Evolutionary conservation across 768 basidiomycete genomes (phyloP), one percentile per base, ranked within the genome.

Genomic region (Rhizopogon sp.): DNA sequence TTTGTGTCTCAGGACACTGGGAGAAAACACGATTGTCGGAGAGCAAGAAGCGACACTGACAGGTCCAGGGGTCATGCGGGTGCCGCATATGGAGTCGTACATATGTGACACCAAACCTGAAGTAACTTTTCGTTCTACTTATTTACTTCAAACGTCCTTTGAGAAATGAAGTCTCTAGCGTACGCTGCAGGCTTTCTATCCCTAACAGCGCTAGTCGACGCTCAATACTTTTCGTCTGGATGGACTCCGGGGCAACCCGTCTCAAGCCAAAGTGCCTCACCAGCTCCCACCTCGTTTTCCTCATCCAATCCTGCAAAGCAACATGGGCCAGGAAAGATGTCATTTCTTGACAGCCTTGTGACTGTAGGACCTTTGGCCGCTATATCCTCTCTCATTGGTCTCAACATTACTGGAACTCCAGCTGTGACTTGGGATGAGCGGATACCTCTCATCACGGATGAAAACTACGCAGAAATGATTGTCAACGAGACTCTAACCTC

Each of bases 161-260:
- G 71, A 62, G 71, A 66, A 66, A 88, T 88, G 87, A 84, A 76
- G 74, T 53, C 76, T 53, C 68, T 73, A 37, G 61, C 70, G 29
- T 58, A 79, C 62, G 52, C 59, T 69, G 53, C 66, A 75, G 45
- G 67, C 71, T 28, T 71, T 22, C 53, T 67, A 17, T 49, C 39
- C 17, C 52, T 57, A 10, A 40, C 50, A 4, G 58, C 58, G 16
- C 58, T 71, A n/a, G 61, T 45, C 43, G 70, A 71, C 50, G 88
- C 87, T 11, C 84, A 88, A 59, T 91, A 90, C 69, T 85, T 91
- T 70, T 90, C 89, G 3, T 74, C 74, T 33, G 91, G 90, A n/a
- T 93, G 90, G 90, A 64, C 73, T 29, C 90, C 90, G 3, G 90
- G 88, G 29, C 85, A 91, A 64, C 73, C 81, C 0, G 74, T 74